A percentile compares a stretch with the other conserved stretches of the same genome.
Evolutionary conservation across 805 yeast genomes (phyloP).

Genomic region (Starmerella tilneyi): DNA sequence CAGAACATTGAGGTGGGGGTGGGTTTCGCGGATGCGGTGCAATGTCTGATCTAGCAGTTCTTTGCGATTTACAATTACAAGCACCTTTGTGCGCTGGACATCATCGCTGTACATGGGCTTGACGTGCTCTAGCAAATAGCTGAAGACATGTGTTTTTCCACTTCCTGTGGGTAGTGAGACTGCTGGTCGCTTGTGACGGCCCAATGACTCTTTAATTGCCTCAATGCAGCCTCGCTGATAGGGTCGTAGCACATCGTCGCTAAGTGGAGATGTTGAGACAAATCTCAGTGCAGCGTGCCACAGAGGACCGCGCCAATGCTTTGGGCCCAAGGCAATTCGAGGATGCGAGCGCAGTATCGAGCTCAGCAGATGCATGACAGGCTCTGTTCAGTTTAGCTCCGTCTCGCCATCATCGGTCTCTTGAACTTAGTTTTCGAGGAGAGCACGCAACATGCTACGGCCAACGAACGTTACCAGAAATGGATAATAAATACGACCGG

Average conservation of each 20-base stretch:
- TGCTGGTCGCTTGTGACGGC: constrained; percentile 51
- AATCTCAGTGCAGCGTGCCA: no score
- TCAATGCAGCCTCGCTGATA: constrained; percentile 68
- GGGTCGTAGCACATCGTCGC: constrained; percentile 9
- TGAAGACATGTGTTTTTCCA: constrained; percentile 77
- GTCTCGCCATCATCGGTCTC: no score
- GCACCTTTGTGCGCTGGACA: constrained; percentile 30
- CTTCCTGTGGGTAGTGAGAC: constrained; percentile 90
- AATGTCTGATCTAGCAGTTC: constrained; percentile 71
- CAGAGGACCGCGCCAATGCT: no score
- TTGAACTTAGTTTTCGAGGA: no score
- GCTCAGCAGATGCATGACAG: no score
- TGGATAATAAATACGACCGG: constrained; percentile 51
- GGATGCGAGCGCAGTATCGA: no score
- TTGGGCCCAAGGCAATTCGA: no score
- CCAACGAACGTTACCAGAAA: no score
- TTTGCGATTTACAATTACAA: constrained; percentile 70
- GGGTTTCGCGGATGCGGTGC: constrained; percentile 36
- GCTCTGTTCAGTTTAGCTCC: no score
- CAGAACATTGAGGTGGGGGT: constrained; percentile 46
- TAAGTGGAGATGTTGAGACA: neutral
- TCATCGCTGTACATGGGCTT: constrained; percentile 26
- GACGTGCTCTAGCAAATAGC: constrained; percentile 28
- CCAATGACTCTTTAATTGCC: constrained; percentile 42
- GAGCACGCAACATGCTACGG: constrained; percentile 1